Base-by-base conservation (phyloP, 306 rosid genomes). In the Albizia julibrissin region DNA sequence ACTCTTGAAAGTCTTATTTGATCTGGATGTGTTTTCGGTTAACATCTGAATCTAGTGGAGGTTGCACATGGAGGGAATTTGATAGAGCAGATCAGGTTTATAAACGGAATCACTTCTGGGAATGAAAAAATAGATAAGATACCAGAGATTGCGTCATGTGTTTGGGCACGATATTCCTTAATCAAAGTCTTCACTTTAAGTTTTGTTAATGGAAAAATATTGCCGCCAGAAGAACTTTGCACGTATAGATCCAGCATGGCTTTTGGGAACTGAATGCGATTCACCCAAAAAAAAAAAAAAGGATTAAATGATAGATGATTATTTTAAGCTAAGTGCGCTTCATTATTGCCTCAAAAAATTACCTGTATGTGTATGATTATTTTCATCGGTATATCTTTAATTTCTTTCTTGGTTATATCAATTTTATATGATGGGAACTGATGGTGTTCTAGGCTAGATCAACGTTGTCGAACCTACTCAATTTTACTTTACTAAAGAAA, bases 391-490 rank as follows among this genome's bases (percentile, higher is more conserved):
- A 47, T 83, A 46, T 58, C 6, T 29, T 15, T 6, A 39, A 49
- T 14, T 73, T 86, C 22, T 59, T 39, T 73, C 19, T 81, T 14
- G 61, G 64, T 46, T 68, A 40, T 22, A 31, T 50, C 47, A 49
- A 74, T 74, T 49, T 26, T 78, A 64, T 69, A 74, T 66, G 77
- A 62, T 67, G 68, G 43, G 50, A 66, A 72, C 78, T 13, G 66
- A 14, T 31, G 58, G 67, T 49, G 75, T 39, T 58, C 59, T 33
- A 61, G 61, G 33, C 24, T 72, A 31, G 80, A 49, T 79, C 62
- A 39, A 37, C 78, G 47, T 68, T 81, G 37, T 66, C n/a, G 4
- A 43, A 79, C 43, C 29, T 50, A 49, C 79, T 79, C 62, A 42
- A 14, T 26, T 79, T 76, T 77, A 64, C 62, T 69, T 66, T 12